Conservation (phyloP, 345 rosid species). For the Arabis alpina region DNA sequence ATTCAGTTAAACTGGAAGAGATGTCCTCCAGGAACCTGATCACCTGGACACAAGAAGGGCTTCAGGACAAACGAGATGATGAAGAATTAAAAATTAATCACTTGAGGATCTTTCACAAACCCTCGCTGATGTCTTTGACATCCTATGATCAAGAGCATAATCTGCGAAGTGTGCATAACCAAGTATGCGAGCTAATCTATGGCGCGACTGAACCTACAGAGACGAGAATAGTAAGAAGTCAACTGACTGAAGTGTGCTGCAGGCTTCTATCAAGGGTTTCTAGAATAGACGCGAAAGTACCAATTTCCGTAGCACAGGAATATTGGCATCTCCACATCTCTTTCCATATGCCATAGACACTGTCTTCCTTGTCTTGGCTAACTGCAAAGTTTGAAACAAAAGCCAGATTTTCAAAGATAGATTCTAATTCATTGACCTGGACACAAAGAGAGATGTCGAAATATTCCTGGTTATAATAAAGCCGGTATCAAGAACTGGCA, state of each 20-base stretch:
- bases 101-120: slow-evolving; percentile 47
- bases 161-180: slow-evolving; percentile 90
- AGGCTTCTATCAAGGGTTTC: slow-evolving; percentile 25
- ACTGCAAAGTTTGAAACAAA: slow-evolving; percentile 55
- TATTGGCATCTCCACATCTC: slow-evolving; percentile 81
- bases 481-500: slow-evolving; percentile 11
- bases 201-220: slow-evolving; percentile 81
- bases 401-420: slow-evolving; percentile 22
- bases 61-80: slow-evolving; percentile 2
- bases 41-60: slow-evolving; percentile 54
- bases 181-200: slow-evolving; percentile 78
- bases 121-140: slow-evolving; percentile 89
- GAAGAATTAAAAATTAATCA: slow-evolving; percentile 18
- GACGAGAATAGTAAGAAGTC: slow-evolving; percentile 17
- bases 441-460: slow-evolving; percentile 21
- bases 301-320: slow-evolving; percentile 74
- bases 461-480: not conserved
- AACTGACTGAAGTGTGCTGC: slow-evolving; percentile 16
- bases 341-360: slow-evolving; percentile 80
- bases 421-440: slow-evolving; percentile 21
- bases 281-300: slow-evolving; percentile 47
- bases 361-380: slow-evolving; percentile 80
- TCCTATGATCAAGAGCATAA: slow-evolving; percentile 74
- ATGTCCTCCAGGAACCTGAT: slow-evolving; percentile 87
- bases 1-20: slow-evolving; percentile 74